Evolutionary conservation across 129 eudicot species (phyloP).

Genomic region (Pseudognaphalium luteoalbum): DNA sequence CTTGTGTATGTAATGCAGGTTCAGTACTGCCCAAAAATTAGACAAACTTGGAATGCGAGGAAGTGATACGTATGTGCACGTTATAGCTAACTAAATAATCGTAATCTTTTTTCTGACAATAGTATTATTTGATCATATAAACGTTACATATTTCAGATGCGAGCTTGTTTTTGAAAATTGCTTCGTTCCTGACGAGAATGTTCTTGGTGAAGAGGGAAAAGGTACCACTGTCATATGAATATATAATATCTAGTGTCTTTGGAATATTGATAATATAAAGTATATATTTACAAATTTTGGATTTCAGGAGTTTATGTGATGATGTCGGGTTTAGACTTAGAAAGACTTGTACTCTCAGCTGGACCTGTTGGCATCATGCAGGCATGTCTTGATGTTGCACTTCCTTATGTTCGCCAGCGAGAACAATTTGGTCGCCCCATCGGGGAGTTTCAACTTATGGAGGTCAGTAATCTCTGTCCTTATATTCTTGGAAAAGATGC

Average conservation of each 20-base stretch:
- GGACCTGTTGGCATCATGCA: slow-evolving; percentile 99
- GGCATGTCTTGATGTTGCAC: slow-evolving; percentile 86
- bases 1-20: slow-evolving; percentile 49
- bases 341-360: slow-evolving; percentile 92
- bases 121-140: slow-evolving; percentile 14
- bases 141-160: slow-evolving; percentile 60
- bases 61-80: slow-evolving; percentile 85
- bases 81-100: slow-evolving; percentile 4
- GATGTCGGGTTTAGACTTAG: slow-evolving; percentile 99
- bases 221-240: slow-evolving; percentile 39
- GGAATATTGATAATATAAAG: background rate
- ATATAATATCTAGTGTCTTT: background rate
- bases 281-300: background rate
- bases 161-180: slow-evolving; percentile 98
- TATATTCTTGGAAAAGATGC: background rate
- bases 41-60: slow-evolving; percentile 99
- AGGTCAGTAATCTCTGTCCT: slow-evolving; percentile 45
- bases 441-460: slow-evolving; percentile 92
- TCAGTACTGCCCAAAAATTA: slow-evolving; percentile 93
- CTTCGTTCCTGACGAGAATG: slow-evolving; percentile 89
- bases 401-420: slow-evolving; percentile 81
- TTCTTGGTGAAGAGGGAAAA: slow-evolving; percentile 95
- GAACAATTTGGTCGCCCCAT: slow-evolving; percentile 95
- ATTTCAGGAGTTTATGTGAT: slow-evolving; percentile 91
- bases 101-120: background rate